These are phyloP conservation scores for Imleria badia DNA, from an alignment of 768 basidiomycete species.

Conservation along the genomic window DNA sequence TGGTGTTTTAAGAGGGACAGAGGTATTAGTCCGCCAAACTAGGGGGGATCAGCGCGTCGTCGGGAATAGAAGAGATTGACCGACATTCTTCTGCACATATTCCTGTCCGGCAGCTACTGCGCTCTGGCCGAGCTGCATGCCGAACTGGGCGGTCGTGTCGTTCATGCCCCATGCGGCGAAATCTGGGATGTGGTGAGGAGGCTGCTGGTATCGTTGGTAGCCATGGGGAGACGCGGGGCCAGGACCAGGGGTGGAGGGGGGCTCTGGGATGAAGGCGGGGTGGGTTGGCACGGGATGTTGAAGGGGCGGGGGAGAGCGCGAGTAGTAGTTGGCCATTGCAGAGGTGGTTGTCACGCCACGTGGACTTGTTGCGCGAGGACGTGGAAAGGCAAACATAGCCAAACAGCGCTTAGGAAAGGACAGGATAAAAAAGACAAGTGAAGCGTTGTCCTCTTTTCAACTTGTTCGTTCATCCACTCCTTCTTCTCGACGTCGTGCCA, in stretches of 20 bases:
- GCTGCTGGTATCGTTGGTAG: slow-evolving; percentile 38
- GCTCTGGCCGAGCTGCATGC: slow-evolving; percentile 91
- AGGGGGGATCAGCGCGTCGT: slow-evolving; percentile 2
- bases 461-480: slow-evolving; percentile 18
- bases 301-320: slow-evolving; percentile 71
- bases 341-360: neutral
- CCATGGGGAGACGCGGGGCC: slow-evolving; percentile 65
- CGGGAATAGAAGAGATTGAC: slow-evolving; percentile 25
- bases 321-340: slow-evolving; percentile 37
- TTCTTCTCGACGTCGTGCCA: slow-evolving; percentile 11
- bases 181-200: slow-evolving; percentile 37
- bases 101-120: slow-evolving; percentile 94
- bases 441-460: neutral
- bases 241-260: slow-evolving; percentile 69
- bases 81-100: slow-evolving; percentile 91
- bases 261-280: slow-evolving; percentile 82
- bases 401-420: slow-evolving; percentile 14
- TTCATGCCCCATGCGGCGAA: slow-evolving; percentile 84
- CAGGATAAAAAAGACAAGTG: slow-evolving; percentile 19
- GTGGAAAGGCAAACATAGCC: slow-evolving; percentile 12
- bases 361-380: neutral
- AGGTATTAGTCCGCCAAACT: slow-evolving; percentile 84
- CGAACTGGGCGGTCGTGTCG: slow-evolving; percentile 91
- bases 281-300: slow-evolving; percentile 89
- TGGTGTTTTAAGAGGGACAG: slow-evolving; percentile 78